Evolutionary conservation across 345 rosid genomes (phyloP), one percentile per base, ranked within the genome.

Genomic region (Rubroshorea leprosula): DNA sequence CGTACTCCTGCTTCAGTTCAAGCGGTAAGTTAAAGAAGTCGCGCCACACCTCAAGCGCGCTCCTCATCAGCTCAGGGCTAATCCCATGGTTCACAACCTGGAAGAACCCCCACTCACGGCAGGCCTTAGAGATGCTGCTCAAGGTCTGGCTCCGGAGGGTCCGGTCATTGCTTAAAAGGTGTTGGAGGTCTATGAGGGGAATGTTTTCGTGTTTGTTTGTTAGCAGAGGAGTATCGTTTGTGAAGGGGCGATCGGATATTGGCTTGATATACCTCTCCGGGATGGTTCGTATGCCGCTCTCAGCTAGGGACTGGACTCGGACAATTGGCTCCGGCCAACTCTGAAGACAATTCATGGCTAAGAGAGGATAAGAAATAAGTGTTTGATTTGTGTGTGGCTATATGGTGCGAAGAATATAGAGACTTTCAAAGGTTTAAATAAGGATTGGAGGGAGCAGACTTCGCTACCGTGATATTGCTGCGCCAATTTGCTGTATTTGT

Each of bases 31-130:
- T 78, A 46, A 92, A 92, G 74, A 92, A 92, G 27, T 74, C 77
- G 23, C 87, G 68, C 96, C 97, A 93, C 9, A 62, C 68, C 66
- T 75, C 86, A 0, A 86, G 64, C 26, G 64, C 55, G 2, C 52
- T 51, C 50, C 71, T 73, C 94, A 93, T 78, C 45, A 87, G 65
- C 26, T 49, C 74, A 4, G 62, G 81, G 65, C 63, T 61, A 17
- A 93, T 88, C 14, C 97, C 99, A 14, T 93, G 99, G 81, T 89
- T 89, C 66, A 86, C 88, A 53, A 85, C 81, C 65, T 89, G 96
- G 70, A 93, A 84, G 66, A 92, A 92, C 9, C 96, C 98, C 96
- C 98, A 91, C 27, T 86, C 82, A 2, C 80, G 65, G 59, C 95
- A 91, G 17, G 95, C 90, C 45, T 49, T 54, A 6, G 76, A 72